Conservation (phyloP, 352 stramenopile species). For the Phytophthora multivora region DNA sequence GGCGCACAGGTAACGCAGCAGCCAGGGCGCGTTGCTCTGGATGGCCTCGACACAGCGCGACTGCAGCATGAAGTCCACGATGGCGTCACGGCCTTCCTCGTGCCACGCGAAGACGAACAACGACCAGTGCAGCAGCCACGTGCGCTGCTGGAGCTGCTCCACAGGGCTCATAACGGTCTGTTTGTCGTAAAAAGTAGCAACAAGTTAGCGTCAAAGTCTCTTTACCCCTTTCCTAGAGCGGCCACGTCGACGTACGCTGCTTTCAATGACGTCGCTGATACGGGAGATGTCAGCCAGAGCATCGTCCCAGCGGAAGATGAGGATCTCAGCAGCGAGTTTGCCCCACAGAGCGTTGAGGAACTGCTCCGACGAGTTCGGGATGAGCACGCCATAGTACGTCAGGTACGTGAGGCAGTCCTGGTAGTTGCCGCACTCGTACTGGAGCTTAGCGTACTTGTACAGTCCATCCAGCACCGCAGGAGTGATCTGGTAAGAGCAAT, state of each 20-base stretch:
- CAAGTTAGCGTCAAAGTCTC: too few species aligned
- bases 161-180: conserved; percentile 82
- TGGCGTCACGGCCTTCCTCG: conserved; percentile 94
- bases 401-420: conserved; percentile 91
- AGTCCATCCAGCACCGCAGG: conserved; percentile 89
- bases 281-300: conserved; percentile 93
- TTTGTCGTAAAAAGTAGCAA: not conserved
- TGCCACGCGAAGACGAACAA: conserved; percentile 96
- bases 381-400: conserved; percentile 89
- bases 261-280: conserved; percentile 95
- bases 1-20: conserved; percentile 97
- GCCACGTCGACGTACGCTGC: conserved; percentile 62
- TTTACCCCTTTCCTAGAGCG: not conserved
- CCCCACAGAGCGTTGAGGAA: conserved; percentile 94
- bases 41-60: conserved; percentile 95
- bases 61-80: conserved; percentile 97
- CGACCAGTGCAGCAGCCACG: conserved; percentile 98
- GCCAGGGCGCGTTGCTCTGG: conserved; percentile 98
- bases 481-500: conserved; percentile 68
- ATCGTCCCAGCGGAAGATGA: conserved; percentile 97
- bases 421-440: conserved; percentile 98
- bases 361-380: conserved; percentile 85
- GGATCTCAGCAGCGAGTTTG: conserved; percentile 96
- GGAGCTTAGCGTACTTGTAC: conserved; percentile 96
- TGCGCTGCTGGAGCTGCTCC: conserved; percentile 96